Evolutionary conservation across 2,329 filamentous ascomycete genomes (phyloP), one percentile per base, ranked within the genome.

Genomic region (Botrytis fabae): DNA sequence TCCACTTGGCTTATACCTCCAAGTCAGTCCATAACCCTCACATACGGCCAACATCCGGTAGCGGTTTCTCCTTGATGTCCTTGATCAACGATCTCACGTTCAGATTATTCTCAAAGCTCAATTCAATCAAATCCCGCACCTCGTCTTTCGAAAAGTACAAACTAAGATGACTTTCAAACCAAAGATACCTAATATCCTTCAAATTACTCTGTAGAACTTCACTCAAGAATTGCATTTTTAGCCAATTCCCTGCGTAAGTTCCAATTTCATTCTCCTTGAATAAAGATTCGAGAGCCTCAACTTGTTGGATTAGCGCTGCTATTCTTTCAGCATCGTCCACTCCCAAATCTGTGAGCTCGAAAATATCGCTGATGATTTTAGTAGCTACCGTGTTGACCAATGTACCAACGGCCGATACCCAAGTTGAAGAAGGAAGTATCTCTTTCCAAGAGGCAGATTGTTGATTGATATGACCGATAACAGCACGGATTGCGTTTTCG

Each of bases 141-240:
- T 91, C 89, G 7, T 86, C 85, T 12, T 83, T 85, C 0, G 86
- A 84, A 77, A 91, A 91, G 80, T 91, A 90, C 54, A 91, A 79
- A 75, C 89, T 90, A 60, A 92, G 82, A 80, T 91, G 89, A 80
- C 89, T 89, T 75, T 92, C 89, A 77, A 87, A 85, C 90, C 90
- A 92, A 54, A 92, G 80, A 75, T 84, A 91, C 73, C 84, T 85
- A 72, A 92, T 87, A 75, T 91, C 90, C 75, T 86, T 87, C 70
- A 91, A 82, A 78, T 91, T 91, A 76, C 89, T 90, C 82, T 92
- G 89, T 76, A 92, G 82, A 42, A 91, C 86, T 80, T 91, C 87
- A 75, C 86, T 87, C 28, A 92, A 83, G 77, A 88, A 91, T 81
- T 91, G 89, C 74, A 92, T 84, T 66, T 89, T 85, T 73, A 91